Percentiles rank a stretch among this genome's conserved stretches.
Evolutionary conservation across 495 filamentous ascomycete species (phyloP).

Genomic region (Neurospora tetraspora): DNA sequence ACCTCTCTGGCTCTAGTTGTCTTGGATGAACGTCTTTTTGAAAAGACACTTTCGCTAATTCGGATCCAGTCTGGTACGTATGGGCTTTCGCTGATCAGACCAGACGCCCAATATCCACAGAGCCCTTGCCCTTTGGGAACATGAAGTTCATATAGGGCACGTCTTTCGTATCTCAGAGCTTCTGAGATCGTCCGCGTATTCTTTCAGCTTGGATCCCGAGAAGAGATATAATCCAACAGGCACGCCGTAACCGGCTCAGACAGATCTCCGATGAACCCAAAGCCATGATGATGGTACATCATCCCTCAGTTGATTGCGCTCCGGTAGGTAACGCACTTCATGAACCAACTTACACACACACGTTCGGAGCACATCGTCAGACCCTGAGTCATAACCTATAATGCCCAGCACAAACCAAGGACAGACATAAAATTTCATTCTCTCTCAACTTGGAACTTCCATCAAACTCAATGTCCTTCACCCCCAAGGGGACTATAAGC

Average conservation of each 20-base stretch:
- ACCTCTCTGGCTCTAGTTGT: background rate
- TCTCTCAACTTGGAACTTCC: background rate
- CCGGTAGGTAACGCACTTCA: background rate
- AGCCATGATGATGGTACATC: background rate
- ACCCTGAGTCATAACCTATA: background rate
- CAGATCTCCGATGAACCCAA: background rate
- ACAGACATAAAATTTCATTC: background rate
- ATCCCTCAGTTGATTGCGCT: background rate
- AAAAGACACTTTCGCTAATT: background rate
- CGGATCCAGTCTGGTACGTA: background rate
- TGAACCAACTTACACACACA: background rate
- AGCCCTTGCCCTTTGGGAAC: background rate
- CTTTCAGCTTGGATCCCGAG: background rate
- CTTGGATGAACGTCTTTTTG: background rate
- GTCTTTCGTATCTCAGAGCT: background rate
- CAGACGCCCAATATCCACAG: background rate
- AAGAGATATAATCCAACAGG: background rate
- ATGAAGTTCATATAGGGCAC: background rate
- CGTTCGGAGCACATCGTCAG: background rate
- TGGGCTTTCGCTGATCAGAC: background rate
- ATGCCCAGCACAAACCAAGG: background rate
- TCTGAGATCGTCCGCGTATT: no score
- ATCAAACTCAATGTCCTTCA: background rate
- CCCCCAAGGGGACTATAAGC: conserved; percentile 14
- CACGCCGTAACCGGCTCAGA: background rate